A percentile compares a stretch with the other conserved stretches of the same genome.
phyloP scores from a whole-genome alignment of 371 early-diverging fungal species.

The Mucor piriformis region DNA sequence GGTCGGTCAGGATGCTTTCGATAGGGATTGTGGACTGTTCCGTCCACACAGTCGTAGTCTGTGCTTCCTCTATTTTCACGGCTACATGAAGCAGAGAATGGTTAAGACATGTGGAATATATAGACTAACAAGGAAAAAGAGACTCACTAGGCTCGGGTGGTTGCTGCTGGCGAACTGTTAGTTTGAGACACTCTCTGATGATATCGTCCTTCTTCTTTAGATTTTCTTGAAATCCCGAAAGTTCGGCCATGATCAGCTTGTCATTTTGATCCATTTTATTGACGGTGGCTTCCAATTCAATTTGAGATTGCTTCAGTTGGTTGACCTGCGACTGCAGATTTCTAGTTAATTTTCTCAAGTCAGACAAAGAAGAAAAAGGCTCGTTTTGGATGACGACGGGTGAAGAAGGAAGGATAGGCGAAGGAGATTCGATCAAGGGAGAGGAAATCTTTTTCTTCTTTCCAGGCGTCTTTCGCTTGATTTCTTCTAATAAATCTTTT shows the following conservation, averaged over 20 bases:
- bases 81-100: neutral
- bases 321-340: conserved; percentile 54
- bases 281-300: conserved; percentile 41
- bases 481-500: conserved; percentile 66
- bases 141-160: neutral
- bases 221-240: conserved; percentile 57
- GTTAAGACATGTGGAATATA: neutral
- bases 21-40: conserved; percentile 10
- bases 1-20: conserved; percentile 20
- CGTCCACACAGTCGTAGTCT: neutral
- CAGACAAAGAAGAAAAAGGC: conserved; percentile 4
- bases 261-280: conserved; percentile 56
- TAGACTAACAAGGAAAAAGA: neutral
- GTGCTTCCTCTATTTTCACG: conserved; percentile 5
- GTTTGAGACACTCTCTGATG: conserved; percentile 61
- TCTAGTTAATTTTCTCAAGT: conserved; percentile 28
- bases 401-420: neutral
- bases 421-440: conserved; percentile 1
- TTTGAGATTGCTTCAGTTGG: conserved; percentile 39
- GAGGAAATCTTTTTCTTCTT: conserved; percentile 30
- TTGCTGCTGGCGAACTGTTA: conserved; percentile 11
- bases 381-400: neutral
- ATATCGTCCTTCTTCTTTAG: conserved; percentile 69
- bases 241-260: conserved; percentile 60
- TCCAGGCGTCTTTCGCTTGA: conserved; percentile 57